Evolutionary conservation across 805 yeast genomes (phyloP).

Genomic region (Ogataea glucozyma): DNA sequence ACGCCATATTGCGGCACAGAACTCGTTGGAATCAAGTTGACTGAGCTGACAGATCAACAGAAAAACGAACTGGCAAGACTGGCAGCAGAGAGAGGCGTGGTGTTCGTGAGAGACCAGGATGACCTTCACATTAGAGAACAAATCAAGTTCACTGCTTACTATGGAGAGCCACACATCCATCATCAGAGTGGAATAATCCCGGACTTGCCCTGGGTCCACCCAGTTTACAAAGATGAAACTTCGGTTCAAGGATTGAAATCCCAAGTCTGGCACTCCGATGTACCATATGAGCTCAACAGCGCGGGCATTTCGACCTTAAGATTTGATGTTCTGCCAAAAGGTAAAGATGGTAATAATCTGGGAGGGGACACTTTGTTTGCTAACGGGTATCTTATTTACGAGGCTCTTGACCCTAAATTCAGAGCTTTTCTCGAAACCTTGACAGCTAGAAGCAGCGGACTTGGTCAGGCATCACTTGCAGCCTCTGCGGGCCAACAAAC

Average conservation of each 20-base stretch:
- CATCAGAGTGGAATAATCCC: conserved; percentile 37
- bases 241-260: conserved; percentile 36
- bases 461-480: conserved; percentile 47
- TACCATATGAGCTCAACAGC: conserved; percentile 68
- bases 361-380: conserved; percentile 77
- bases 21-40: conserved; percentile 46
- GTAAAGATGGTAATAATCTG: conserved; percentile 22
- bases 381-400: conserved; percentile 64
- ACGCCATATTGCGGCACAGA: conserved; percentile 58
- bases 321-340: conserved; percentile 49
- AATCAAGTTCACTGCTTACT: conserved; percentile 43
- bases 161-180: conserved; percentile 43
- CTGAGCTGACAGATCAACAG: conserved; percentile 42
- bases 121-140: conserved; percentile 40
- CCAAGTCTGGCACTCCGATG: conserved; percentile 66
- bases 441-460: conserved; percentile 61
- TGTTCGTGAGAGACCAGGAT: conserved; percentile 47
- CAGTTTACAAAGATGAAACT: conserved; percentile 38
- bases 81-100: conserved; percentile 48
- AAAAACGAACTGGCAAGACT: conserved; percentile 46
- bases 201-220: conserved; percentile 37
- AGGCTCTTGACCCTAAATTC: conserved; percentile 64
- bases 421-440: conserved; percentile 56
- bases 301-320: conserved; percentile 66
- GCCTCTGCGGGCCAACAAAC: conserved; percentile 45